Evolutionary conservation across 2,329 filamentous ascomycete species (phyloP).

Genomic region (Aspergillus fischeri): DNA sequence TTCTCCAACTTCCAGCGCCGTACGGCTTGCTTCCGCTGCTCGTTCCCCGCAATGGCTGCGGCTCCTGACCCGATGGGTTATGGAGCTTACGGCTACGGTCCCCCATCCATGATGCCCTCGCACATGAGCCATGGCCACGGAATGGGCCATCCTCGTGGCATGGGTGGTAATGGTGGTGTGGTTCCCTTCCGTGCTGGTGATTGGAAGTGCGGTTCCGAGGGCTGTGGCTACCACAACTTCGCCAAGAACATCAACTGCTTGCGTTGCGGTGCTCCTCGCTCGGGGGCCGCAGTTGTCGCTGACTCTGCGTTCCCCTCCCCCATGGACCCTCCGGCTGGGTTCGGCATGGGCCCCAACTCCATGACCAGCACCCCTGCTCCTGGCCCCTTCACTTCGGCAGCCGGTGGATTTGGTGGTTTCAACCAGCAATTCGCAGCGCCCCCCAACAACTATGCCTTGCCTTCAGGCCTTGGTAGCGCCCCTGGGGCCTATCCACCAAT

Average conservation of each 20-base stretch:
- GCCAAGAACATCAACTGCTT: constrained; percentile 98
- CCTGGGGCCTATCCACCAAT: constrained; percentile 72
- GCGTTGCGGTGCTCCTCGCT: constrained; percentile 90
- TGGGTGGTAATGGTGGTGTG: constrained; percentile 72
- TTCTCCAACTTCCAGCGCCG: constrained; percentile 99
- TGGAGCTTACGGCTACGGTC: constrained; percentile 54
- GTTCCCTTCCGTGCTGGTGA: constrained; percentile 98
- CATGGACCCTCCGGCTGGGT: constrained; percentile 80
- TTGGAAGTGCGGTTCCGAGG: constrained; percentile 98
- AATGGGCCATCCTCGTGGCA: constrained; percentile 56
- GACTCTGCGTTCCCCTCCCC: constrained; percentile 88
- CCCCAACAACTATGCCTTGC: constrained; percentile 80
- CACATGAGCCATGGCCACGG: constrained; percentile 64
- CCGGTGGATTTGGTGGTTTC: constrained; percentile 63
- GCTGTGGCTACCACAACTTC: constrained; percentile 98
- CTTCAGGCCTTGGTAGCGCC: constrained; percentile 75
- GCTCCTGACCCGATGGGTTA: constrained; percentile 72
- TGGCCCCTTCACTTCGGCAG: constrained; percentile 67
- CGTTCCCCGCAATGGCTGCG: constrained; percentile 88
- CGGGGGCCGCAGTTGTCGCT: constrained; percentile 87
- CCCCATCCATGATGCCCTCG: constrained; percentile 75
- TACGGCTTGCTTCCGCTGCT: constrained; percentile 97
- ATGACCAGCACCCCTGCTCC: constrained; percentile 80
- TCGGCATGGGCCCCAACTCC: constrained; percentile 80
- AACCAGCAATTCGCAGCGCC: constrained; percentile 78